Evolutionary conservation across 495 filamentous ascomycete genomes (phyloP), one percentile per base, ranked within the genome.

Genomic region (Cairneyella variabilis): DNA sequence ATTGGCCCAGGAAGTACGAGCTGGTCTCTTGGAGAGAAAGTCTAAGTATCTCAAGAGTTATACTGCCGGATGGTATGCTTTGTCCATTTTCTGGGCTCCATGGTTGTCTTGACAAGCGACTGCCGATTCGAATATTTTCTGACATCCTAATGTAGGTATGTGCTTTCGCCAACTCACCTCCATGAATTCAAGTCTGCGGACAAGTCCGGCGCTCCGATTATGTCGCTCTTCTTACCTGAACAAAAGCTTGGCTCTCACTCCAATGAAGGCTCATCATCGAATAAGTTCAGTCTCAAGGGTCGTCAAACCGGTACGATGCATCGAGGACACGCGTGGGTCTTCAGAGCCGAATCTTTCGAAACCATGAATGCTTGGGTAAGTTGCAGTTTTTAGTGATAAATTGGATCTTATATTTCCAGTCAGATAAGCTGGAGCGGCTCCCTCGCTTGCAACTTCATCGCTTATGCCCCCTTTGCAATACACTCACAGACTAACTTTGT

Each of bases 21-120:
- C 88, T 5, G 93, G 93, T 1, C 84, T 95, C 72, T 75, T 98
- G 48, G 93, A 98, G 73, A 85, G 93, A 42, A 98, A 97, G 80
- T 95, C 88, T 78, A 98, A 97, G 65, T 98, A 97, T 67, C 74
- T 98, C 37, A 98, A 97, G 78, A 96, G 90, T 64, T 98, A 96
- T 67, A 91, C 91, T 2, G 87, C 92, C 21, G 93, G 93, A 69
- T 98, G 93, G 93, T 95, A 76, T 70, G 84, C 71, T 63, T 46
- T 44, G 51, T 47, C 51, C 49, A 43, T 52, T 41, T 54, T 43
- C 14, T 14, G 17, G 18, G 11, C 14, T 30, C n/a, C n/a, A n/a
- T n/a, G n/a, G n/a, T n/a, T n/a, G n/a, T n/a, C n/a, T n/a, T n/a
- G n/a, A n/a, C n/a, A n/a, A n/a, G n/a, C n/a, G n/a, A n/a, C n/a